These are phyloP conservation scores for Pichia sp. DNA, from an alignment of 1,139 yeast genomes.

Conservation along the genomic window DNA sequence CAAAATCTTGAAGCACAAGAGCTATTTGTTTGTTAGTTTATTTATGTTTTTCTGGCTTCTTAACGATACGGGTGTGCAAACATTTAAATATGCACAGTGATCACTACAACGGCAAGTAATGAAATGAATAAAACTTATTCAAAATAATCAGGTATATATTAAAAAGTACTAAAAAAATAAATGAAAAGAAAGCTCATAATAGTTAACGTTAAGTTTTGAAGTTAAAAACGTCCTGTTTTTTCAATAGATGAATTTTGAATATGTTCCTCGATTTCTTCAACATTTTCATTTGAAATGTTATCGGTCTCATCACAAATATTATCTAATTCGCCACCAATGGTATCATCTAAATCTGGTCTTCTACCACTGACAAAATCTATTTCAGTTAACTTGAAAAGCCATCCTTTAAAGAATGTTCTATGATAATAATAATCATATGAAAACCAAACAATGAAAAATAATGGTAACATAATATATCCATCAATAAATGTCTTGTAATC, in stretches of 20 bases:
- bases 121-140: too few species aligned
- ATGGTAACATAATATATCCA: slow-evolving; percentile 56
- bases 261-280: neutral
- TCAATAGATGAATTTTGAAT: slow-evolving; percentile 1
- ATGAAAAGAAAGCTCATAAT: neutral
- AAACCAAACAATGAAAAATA: slow-evolving; percentile 41
- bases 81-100: too few species aligned
- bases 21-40: too few species aligned
- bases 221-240: neutral
- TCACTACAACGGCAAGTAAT: too few species aligned
- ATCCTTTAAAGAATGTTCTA: slow-evolving; percentile 24
- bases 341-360: slow-evolving; percentile 28
- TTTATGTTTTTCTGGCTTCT: too few species aligned
- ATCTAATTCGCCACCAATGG: slow-evolving; percentile 17
- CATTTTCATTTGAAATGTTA: slow-evolving; percentile 4
- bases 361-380: slow-evolving; percentile 49
- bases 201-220: neutral
- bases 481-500: slow-evolving; percentile 56
- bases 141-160: neutral
- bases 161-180: neutral
- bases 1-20: too few species aligned
- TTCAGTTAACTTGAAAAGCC: slow-evolving; percentile 30
- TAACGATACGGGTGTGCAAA: too few species aligned
- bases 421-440: slow-evolving; percentile 31
- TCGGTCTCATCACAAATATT: slow-evolving; percentile 17